A percentile compares a stretch with the other conserved stretches of the same genome.
Conservation (phyloP, 805 yeast genomes). For the Candida sphagnicola region DNA sequence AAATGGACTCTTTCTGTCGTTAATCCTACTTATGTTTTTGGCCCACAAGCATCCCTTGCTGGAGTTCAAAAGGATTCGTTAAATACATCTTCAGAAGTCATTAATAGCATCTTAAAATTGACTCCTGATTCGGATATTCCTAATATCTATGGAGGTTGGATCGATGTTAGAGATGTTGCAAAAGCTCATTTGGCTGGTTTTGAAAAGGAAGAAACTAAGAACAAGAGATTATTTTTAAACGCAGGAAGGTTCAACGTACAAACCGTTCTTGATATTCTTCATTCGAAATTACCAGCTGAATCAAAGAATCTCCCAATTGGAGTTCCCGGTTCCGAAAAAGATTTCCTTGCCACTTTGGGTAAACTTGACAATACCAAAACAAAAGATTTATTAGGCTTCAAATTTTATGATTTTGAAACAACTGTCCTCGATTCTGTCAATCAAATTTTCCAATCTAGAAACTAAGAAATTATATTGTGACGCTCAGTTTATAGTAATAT, state of each 20-base stretch:
- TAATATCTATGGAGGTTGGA: constrained; percentile 20
- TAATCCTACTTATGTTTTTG: constrained; percentile 56
- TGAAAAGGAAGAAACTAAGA: constrained; percentile 21
- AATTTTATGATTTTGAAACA: constrained; percentile 33
- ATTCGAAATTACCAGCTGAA: constrained; percentile 39
- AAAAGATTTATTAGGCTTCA: constrained; percentile 32
- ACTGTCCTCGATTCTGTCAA: constrained; percentile 39
- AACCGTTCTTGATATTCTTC: constrained; percentile 27
- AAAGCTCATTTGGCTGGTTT: constrained; percentile 40
- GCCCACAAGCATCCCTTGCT: constrained; percentile 47
- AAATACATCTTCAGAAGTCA: constrained; percentile 36
- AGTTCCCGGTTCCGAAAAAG: constrained; percentile 29
- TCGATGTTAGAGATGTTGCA: constrained; percentile 49
- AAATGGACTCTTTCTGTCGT: constrained; percentile 44
- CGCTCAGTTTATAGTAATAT: neutral
- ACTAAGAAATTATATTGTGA: too few relatives aligned
- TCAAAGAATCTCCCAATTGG: constrained; percentile 43
- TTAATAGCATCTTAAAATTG: constrained; percentile 36
- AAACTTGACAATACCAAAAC: constrained; percentile 34
- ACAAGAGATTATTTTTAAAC: constrained; percentile 21
- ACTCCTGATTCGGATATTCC: constrained; percentile 23
- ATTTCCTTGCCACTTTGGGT: constrained; percentile 9
- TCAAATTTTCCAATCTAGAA: constrained; percentile 27
- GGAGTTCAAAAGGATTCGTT: constrained; percentile 26
- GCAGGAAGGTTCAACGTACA: constrained; percentile 22